Evolutionary conservation across 1,139 yeast genomes (phyloP), one percentile per base, ranked within the genome.

Genomic region (Meyerozyma athensensis): DNA sequence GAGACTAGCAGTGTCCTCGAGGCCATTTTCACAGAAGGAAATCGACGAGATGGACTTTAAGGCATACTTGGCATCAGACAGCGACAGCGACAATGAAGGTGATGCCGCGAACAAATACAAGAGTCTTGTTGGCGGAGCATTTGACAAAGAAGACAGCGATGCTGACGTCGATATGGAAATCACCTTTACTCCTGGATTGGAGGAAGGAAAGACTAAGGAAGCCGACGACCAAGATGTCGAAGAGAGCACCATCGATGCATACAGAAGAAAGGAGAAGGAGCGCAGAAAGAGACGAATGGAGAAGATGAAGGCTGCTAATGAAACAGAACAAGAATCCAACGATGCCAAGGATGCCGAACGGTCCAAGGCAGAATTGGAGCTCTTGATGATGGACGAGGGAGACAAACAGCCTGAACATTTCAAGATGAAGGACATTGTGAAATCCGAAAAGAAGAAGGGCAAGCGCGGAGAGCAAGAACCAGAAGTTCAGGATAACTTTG

Each of bases 41-140:
- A 73, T 90, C 36, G 97, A 92, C 48, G 97, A 90, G 36, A 87
- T 90, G 94, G 98, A 94, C 58, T 84, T 90, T 65, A 81, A 87
- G 54, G 97, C 97, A 2, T 94, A 94, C 52, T 67, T 94, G 42
- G 99, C 98, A 0, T 83, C 95, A 35, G 96, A 86, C 52, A 78
- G 85, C 46, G 95, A 85, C 20, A 65, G 51, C 7, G 79, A 63
- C 17, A 81, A 67, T 22, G 71, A 59, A 12, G 65, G 61, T 6
- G 65, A 61, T 14, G 52, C 68, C 45, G 79, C 74, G 48, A 75
- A 72, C 44, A 86, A 83, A 54, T 84, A 89, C 57, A 78, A 79
- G 51, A 72, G 72, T 30, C 63, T 87, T 33, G 73, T 81, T 20
- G 80, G 79, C 7, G 65, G 67, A 6, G 64, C 74, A 19, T 61